These are phyloP conservation scores for Cocos nucifera DNA, from an alignment of 176 grass and related monocot species.

Conservation along the genomic window DNA sequence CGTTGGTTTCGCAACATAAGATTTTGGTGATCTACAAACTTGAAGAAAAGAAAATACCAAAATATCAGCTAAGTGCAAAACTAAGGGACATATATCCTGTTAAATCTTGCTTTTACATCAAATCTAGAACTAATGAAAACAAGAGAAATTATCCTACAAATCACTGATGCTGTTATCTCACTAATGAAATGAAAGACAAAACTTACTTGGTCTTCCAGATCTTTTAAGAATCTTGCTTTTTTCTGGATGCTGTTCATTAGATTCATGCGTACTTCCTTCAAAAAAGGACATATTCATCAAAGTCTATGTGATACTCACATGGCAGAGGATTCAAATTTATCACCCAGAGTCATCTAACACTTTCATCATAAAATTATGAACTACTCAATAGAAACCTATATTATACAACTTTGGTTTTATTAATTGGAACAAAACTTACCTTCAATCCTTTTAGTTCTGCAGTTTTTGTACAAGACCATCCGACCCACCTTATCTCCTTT, in stretches of 20 bases:
- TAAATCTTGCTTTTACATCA: too few relatives aligned
- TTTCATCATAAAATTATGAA: too few relatives aligned
- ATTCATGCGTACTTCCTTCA: slow-evolving; percentile 52
- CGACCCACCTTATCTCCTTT: slow-evolving; percentile 94
- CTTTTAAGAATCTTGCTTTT: slow-evolving; percentile 67
- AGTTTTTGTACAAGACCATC: slow-evolving; percentile 49
- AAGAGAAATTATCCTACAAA: too few relatives aligned
- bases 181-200: slow-evolving; percentile 8
- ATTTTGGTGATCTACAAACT: slow-evolving; percentile 85
- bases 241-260: slow-evolving; percentile 48
- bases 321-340: too few relatives aligned
- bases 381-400: too few relatives aligned
- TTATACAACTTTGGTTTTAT: too few relatives aligned
- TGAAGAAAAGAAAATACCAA: slow-evolving; percentile 36
- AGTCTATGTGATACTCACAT: neutral
- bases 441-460: slow-evolving; percentile 59
- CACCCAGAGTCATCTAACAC: too few relatives aligned
- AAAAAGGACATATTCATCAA: slow-evolving; percentile 6
- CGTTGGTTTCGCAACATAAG: slow-evolving; percentile 66
- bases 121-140: too few relatives aligned
- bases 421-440: slow-evolving; percentile 39
- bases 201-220: slow-evolving; percentile 81
- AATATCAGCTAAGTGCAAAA: slow-evolving; percentile 1
- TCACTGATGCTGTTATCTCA: too few relatives aligned
- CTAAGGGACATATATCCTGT: neutral